Percentiles rank a stretch among this genome's conserved stretches.
Evolutionary conservation across 192 early-diverging fungal genomes (phyloP).

Genomic region (Paraglomus occultum): DNA sequence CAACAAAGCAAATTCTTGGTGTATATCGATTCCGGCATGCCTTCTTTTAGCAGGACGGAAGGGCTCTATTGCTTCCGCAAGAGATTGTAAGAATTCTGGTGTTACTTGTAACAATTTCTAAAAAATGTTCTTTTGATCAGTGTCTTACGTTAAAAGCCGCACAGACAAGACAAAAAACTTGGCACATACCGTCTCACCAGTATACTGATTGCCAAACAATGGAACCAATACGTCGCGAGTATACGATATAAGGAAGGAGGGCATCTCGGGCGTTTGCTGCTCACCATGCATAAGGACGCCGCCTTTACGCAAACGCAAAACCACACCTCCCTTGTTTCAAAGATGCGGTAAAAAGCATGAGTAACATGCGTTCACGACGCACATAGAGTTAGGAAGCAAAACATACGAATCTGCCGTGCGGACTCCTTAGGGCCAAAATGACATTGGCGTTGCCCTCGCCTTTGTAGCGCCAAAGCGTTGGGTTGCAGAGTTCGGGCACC

Average conservation of each 20-base stretch:
- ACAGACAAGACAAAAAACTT: conserved; percentile 14
- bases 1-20: conserved; percentile 44
- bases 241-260: background rate
- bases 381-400: background rate
- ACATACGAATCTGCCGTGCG: conserved; percentile 37
- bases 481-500: conserved; percentile 35
- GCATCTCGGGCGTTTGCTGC: background rate
- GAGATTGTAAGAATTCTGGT: conserved; percentile 39
- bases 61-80: conserved; percentile 33
- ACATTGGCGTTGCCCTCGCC: conserved; percentile 76
- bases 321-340: conserved; percentile 28
- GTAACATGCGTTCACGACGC: conserved; percentile 31
- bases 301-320: conserved; percentile 44
- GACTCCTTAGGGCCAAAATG: conserved; percentile 56
- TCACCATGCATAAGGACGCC: background rate
- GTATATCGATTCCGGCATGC: conserved; percentile 45
- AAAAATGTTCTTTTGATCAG: background rate
- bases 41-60: conserved; percentile 45
- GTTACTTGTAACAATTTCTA: conserved; percentile 38
- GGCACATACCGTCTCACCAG: background rate
- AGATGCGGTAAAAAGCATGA: conserved; percentile 5
- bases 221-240: background rate
- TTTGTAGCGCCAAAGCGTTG: conserved; percentile 60
- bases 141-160: background rate
- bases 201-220: conserved; percentile 8